phyloP scores from a whole-genome alignment of 1,284 basidiomycete species.

The Mycena citricolor region DNA sequence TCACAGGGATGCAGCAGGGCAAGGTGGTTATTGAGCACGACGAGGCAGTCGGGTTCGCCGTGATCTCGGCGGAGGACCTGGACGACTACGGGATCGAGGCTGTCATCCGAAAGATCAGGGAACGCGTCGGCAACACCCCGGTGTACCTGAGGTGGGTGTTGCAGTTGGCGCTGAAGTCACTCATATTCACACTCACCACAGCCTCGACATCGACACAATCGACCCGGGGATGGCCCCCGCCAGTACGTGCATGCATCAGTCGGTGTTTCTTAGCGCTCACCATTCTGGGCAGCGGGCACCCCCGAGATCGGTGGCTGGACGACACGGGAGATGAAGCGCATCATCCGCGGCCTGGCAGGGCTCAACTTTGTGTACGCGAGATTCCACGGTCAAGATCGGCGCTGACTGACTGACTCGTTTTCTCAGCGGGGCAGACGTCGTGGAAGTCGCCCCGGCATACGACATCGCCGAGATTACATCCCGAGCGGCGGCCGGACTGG shows the following conservation, averaged over 20 bases:
- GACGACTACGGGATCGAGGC: constrained; percentile 27
- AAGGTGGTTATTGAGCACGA: constrained; percentile 30
- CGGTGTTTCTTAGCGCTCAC: too few species aligned
- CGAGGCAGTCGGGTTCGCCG: constrained; percentile 28
- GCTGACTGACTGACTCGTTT: background rate
- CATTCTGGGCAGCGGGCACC: constrained; percentile 42
- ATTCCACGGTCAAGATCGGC: background rate
- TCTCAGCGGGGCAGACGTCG: constrained; percentile 48
- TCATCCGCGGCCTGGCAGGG: constrained; percentile 52
- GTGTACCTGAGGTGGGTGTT: constrained; percentile 52
- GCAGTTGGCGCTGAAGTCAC: background rate
- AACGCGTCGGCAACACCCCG: constrained; percentile 64
- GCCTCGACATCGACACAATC: constrained; percentile 25
- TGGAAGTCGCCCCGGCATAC: constrained; percentile 48
- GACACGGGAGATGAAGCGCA: constrained; percentile 55
- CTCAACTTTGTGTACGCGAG: constrained; percentile 44
- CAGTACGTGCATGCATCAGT: constrained; percentile 19
- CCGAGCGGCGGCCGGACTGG: constrained; percentile 61
- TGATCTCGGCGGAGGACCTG: constrained; percentile 31
- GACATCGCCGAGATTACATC: constrained; percentile 56
- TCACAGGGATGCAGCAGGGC: constrained; percentile 6
- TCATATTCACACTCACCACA: background rate
- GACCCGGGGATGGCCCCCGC: constrained; percentile 29
- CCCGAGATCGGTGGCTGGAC: constrained; percentile 60
- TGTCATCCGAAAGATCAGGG: constrained; percentile 66